Evolutionary conservation across 1,284 basidiomycete genomes (phyloP).

Genomic region (Tilletia walkeri): DNA sequence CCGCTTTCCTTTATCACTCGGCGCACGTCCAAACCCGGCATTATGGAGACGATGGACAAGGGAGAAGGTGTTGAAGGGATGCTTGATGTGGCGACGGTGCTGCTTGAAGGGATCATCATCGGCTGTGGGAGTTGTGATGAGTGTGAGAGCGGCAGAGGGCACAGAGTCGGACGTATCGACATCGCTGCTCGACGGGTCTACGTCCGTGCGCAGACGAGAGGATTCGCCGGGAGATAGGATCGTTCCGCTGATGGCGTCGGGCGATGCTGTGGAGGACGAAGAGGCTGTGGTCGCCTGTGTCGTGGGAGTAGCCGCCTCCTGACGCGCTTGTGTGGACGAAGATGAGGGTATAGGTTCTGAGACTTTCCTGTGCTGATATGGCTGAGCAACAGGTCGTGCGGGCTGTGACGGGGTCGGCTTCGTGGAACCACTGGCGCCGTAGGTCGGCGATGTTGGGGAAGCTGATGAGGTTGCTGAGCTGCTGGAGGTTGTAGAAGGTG

Average conservation of each 20-base stretch:
- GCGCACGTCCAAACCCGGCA: not conserved
- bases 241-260: conserved; percentile 9
- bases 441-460: not conserved
- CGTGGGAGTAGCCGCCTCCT: not conserved
- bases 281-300: not conserved
- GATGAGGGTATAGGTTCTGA: not conserved
- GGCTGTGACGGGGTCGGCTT: not conserved
- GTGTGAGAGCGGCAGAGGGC: conserved; percentile 1
- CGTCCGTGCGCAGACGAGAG: not conserved
- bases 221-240: conserved; percentile 2
- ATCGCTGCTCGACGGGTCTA: not conserved
- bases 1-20: conserved; percentile 1
- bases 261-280: not conserved
- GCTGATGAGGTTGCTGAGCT: not conserved
- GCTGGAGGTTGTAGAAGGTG: not conserved
- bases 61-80: conserved; percentile 17
- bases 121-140: not conserved
- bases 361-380: conserved; percentile 1
- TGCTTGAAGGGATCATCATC: not conserved
- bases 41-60: conserved; percentile 5
- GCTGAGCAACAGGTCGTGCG: not conserved
- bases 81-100: not conserved
- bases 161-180: not conserved
- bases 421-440: not conserved
- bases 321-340: not conserved